Base-by-base conservation (phyloP, 2,329 filamentous ascomycete species). In the Scolecobasidium constrictum region DNA sequence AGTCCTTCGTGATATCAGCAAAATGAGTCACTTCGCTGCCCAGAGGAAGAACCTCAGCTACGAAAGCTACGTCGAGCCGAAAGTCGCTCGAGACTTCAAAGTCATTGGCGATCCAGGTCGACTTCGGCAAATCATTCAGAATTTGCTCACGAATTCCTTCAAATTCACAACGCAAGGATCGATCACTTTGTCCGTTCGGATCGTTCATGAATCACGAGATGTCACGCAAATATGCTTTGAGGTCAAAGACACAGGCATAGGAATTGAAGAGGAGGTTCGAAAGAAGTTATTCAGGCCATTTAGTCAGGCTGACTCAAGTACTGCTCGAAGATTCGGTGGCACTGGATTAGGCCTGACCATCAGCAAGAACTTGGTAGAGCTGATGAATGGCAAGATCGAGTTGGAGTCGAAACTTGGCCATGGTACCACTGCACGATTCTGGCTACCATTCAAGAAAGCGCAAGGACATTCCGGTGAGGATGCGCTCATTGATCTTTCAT, bases 91-190 rank as follows among this genome's bases (percentile, higher is more conserved):
- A 22, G 77, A 86, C 51, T 65, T 92, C 44, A 80, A 87, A 37
- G 85, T 94, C 3, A 78, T 94, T 53, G 87, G 88, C 12, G 87
- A 94, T 53, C 86, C 86, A 6, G 85, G 86, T 9, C 75, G 86
- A 26, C 69, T 94, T 22, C 77, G 87, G 38, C 87, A 94, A 53
- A 88, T 94, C 47, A 73, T 90, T 31, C 86, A 81, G 2, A 90
- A 88, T 53, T 65, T 90, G 2, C 65, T 88, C 16, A 86, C 82
- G 2, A 64, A 65, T 46, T 59, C 56, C 37, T 60, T 64, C 49
- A 64, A 64, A 35, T 64, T 64, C 45, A 62, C 60, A 0, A 55
- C 55, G 1, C 54, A 61, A 23, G 60, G 62, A 5, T 54, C 51
- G 5, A 59, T 64, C 18, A 77, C 72, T 38, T 75, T 90, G 49